Conservation (phyloP, 1,284 basidiomycete species). For the Pseudozyma pruni region DNA sequence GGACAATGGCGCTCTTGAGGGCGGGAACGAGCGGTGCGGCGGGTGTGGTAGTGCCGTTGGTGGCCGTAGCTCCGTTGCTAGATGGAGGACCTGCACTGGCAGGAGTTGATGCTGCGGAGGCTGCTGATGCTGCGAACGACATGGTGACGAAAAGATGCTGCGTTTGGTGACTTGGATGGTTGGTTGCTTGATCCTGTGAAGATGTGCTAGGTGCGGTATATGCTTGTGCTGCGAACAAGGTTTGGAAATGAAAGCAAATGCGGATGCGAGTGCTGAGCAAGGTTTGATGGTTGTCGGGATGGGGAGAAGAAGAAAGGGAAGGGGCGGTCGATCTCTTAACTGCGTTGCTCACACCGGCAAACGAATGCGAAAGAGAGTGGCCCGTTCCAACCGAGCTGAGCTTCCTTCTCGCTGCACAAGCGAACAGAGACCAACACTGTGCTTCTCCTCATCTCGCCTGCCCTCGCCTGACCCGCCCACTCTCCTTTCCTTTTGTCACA, state of each 20-base stretch:
- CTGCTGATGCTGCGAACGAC: slow-evolving; percentile 51
- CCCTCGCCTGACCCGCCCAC: no score
- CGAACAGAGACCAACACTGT: slow-evolving; percentile 21
- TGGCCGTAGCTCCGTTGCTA: neutral
- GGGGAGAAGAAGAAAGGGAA: neutral
- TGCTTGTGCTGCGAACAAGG: slow-evolving; percentile 1
- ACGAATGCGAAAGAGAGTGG: slow-evolving; percentile 6
- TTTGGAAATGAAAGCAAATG: neutral
- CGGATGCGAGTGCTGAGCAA: neutral
- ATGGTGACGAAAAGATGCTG: slow-evolving; percentile 15
- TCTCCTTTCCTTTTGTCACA: neutral
- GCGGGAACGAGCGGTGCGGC: slow-evolving; percentile 30
- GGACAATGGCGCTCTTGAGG: slow-evolving; percentile 62
- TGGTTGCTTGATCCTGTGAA: neutral
- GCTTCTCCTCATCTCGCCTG: neutral
- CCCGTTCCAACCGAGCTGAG: slow-evolving; percentile 6
- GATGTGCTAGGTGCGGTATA: neutral
- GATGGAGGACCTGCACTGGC: slow-evolving; percentile 17
- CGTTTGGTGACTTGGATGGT: neutral
- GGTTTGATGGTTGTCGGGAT: neutral
- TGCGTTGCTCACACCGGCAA: neutral
- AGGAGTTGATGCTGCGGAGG: slow-evolving; percentile 42
- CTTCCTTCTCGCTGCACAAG: neutral
- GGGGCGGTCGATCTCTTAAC: neutral
- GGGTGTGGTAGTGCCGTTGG: neutral